Percentiles rank a stretch among this genome's conserved stretches.
phyloP scores from a whole-genome alignment of 108 stramenopile species.

The Nitzschia palea region DNA sequence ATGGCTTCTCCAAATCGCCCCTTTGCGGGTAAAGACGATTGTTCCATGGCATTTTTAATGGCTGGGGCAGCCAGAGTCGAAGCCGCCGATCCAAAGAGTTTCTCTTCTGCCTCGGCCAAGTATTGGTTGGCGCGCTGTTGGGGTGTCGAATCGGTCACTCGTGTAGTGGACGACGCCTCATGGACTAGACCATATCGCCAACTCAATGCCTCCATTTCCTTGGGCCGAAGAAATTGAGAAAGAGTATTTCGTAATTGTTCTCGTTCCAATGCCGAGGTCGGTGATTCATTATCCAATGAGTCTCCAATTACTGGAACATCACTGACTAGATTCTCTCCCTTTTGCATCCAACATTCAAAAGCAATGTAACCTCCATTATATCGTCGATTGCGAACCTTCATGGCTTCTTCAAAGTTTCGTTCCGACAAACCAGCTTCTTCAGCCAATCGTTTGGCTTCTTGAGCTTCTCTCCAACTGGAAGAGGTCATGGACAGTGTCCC shows the following conservation, averaged over 20 bases:
- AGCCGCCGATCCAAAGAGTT: slow-evolving; percentile 61
- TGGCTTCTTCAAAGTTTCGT: slow-evolving; percentile 37
- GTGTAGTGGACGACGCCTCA: slow-evolving; percentile 14
- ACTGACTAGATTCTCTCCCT: slow-evolving; percentile 28
- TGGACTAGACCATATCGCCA: slow-evolving; percentile 70
- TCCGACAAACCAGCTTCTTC: slow-evolving; percentile 49
- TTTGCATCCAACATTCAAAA: slow-evolving; percentile 57
- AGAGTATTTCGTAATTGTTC: slow-evolving; percentile 58
- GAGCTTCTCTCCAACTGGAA: slow-evolving; percentile 34
- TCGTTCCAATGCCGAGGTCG: slow-evolving; percentile 14
- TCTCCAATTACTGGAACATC: slow-evolving; percentile 16
- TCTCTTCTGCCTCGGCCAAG: slow-evolving; percentile 65
- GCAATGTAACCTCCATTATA: slow-evolving; percentile 35
- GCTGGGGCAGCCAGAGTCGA: neutral
- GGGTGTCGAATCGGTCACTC: neutral
- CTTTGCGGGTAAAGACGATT: slow-evolving; percentile 11
- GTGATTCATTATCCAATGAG: neutral
- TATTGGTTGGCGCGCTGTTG: slow-evolving; percentile 49
- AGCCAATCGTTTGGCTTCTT: slow-evolving; percentile 37
- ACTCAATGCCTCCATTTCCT: slow-evolving; percentile 78
- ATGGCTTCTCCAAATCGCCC: slow-evolving; percentile 59
- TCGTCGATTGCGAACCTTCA: slow-evolving; percentile 40
- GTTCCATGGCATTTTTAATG: neutral
- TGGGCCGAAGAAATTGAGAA: slow-evolving; percentile 59
- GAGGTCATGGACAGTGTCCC: neutral